Evolutionary conservation across 2,329 filamentous ascomycete species (phyloP).

Genomic region (Fusarium sulawesiense): DNA sequence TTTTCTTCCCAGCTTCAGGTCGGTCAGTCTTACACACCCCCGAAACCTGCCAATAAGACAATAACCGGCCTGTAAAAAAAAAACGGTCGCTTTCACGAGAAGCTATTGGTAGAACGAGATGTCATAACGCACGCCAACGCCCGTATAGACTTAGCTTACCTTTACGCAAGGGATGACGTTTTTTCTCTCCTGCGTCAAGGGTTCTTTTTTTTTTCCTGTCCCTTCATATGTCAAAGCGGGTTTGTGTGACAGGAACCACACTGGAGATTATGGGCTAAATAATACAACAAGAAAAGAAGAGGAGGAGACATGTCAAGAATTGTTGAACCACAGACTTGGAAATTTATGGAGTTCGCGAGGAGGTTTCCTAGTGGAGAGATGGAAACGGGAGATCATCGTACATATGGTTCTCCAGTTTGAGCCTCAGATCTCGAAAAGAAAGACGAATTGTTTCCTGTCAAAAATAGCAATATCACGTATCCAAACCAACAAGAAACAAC

Average conservation of each 20-base stretch:
- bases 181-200: slow-evolving; percentile 26
- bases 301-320: background rate
- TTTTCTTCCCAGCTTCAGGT: background rate
- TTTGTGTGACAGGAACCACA: slow-evolving; percentile 26
- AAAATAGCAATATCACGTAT: slow-evolving; percentile 4
- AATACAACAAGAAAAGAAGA: background rate
- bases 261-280: background rate
- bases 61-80: slow-evolving; percentile 4
- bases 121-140: slow-evolving; percentile 35
- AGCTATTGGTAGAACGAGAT: slow-evolving; percentile 14
- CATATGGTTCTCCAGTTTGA: slow-evolving; percentile 24
- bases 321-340: background rate
- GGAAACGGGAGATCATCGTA: slow-evolving; percentile 39
- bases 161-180: slow-evolving; percentile 27
- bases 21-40: slow-evolving; percentile 11
- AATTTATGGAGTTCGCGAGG: slow-evolving; percentile 26
- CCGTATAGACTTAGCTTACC: slow-evolving; percentile 8
- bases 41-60: background rate
- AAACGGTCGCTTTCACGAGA: slow-evolving; percentile 5
- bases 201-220: slow-evolving; percentile 3
- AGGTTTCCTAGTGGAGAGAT: slow-evolving; percentile 26
- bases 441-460: background rate
- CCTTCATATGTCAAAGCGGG: background rate
- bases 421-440: slow-evolving; percentile 18
- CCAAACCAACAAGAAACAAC: background rate